Conservation (phyloP, 495 filamentous ascomycete species). For the Daldinia grandis region DNA sequence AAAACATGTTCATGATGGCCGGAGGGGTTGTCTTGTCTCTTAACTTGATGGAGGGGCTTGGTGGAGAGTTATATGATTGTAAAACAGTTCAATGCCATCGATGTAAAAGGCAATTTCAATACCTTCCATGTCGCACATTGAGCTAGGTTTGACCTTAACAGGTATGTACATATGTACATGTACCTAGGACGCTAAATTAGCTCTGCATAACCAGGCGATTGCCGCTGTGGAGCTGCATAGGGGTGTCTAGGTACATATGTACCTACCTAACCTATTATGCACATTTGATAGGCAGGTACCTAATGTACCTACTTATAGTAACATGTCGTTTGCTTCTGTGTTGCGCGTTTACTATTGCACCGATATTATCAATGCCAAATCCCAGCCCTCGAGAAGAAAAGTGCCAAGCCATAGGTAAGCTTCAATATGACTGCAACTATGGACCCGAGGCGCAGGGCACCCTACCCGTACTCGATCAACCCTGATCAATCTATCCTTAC, state of each 20-base stretch:
- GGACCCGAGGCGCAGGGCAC: neutral
- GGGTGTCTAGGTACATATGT: neutral
- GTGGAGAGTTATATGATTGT: neutral
- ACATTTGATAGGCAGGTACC: too few relatives aligned
- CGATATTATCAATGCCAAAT: neutral
- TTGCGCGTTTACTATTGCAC: too few relatives aligned
- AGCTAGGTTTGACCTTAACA: too few relatives aligned
- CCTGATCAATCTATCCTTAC: neutral
- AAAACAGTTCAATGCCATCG: neutral
- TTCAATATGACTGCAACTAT: neutral
- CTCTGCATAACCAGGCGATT: constrained; percentile 19
- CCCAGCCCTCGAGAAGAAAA: neutral
- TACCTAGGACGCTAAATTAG: constrained; percentile 16
- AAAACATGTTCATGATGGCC: neutral
- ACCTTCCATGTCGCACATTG: neutral
- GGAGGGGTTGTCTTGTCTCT: neutral
- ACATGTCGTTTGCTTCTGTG: too few relatives aligned
- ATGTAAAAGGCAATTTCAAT: neutral
- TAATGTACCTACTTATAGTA: too few relatives aligned
- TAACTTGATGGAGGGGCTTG: neutral
- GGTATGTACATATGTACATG: too few relatives aligned
- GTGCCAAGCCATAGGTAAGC: neutral
- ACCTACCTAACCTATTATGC: neutral
- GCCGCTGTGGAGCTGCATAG: constrained; percentile 2
- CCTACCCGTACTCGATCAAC: neutral